phyloP scores from a whole-genome alignment of 192 early-diverging fungal genomes.

The Coemansia sp. region DNA sequence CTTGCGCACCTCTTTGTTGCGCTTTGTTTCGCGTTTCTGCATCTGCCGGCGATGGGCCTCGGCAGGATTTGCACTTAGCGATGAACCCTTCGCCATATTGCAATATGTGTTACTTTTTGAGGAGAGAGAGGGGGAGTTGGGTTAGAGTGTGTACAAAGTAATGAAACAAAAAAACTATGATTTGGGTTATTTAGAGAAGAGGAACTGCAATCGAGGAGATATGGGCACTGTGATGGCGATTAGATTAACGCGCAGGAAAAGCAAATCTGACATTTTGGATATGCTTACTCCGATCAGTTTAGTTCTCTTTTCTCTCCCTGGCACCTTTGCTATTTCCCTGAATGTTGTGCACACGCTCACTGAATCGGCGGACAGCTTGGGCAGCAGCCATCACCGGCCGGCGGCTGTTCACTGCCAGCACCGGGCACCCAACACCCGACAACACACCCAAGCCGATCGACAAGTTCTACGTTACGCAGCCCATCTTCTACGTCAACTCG shows the following conservation, averaged over 20 bases:
- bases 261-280: too few relatives aligned
- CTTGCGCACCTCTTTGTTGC: slow-evolving; percentile 46
- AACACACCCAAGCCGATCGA: background rate
- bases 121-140: too few relatives aligned
- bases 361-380: background rate
- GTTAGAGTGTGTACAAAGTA: too few relatives aligned
- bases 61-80: slow-evolving; percentile 31
- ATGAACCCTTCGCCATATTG: slow-evolving; percentile 31
- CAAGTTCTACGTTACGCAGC: slow-evolving; percentile 71
- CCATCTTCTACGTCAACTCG: slow-evolving; percentile 73
- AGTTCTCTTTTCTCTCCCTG: too few relatives aligned
- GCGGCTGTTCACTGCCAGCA: background rate
- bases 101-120: too few relatives aligned
- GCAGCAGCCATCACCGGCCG: background rate
- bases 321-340: background rate
- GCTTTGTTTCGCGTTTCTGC: slow-evolving; percentile 39
- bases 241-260: too few relatives aligned
- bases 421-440: background rate
- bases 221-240: too few relatives aligned
- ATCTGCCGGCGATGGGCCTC: slow-evolving; percentile 27
- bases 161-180: too few relatives aligned
- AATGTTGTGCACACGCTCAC: background rate
- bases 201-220: too few relatives aligned
- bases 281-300: too few relatives aligned
- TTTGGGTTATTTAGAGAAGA: too few relatives aligned